These are phyloP conservation scores for Cydonia oblonga DNA, from an alignment of 331 rosid genomes.

Conservation along the genomic window DNA sequence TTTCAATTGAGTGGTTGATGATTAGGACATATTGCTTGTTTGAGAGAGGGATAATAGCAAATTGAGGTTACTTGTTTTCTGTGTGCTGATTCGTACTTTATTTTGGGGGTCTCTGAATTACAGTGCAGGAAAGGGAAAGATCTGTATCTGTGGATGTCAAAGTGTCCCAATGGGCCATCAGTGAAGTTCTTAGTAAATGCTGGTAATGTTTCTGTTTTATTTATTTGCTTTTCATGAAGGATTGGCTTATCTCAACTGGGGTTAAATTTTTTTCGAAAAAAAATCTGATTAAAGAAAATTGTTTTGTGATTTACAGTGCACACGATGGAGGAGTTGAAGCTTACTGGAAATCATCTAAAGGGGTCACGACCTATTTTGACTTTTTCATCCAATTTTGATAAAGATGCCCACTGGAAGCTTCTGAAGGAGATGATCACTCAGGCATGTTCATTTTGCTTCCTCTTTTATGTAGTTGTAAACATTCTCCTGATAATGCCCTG, in stretches of 20 bases:
- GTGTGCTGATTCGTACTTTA: neutral
- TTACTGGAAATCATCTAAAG: conserved; percentile 77
- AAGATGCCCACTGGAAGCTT: conserved; percentile 76
- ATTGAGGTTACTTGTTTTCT: neutral
- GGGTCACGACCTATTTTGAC: conserved; percentile 87
- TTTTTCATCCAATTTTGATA: conserved; percentile 80
- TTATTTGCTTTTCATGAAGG: neutral
- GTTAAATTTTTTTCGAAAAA: neutral
- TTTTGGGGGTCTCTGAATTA: neutral
- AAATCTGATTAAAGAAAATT: neutral
- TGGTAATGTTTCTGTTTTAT: conserved; percentile 34
- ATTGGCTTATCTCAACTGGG: neutral
- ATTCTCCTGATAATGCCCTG: neutral
- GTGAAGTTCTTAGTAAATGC: conserved; percentile 90
- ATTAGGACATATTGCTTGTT: neutral
- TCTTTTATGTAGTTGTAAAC: neutral
- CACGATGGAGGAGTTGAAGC: conserved; percentile 93
- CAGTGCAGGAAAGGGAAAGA: conserved; percentile 72
- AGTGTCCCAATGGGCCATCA: conserved; percentile 84
- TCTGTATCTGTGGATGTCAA: conserved; percentile 91
- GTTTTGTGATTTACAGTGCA: conserved; percentile 47
- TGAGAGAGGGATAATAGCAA: neutral
- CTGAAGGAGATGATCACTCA: conserved; percentile 79
- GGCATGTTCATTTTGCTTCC: conserved; percentile 27
- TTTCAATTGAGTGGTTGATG: neutral